Percentiles rank a stretch among this genome's conserved stretches.
Evolutionary conservation across 148 eudicot genomes (phyloP).

Genomic region (Dianthus caryophyllus): DNA sequence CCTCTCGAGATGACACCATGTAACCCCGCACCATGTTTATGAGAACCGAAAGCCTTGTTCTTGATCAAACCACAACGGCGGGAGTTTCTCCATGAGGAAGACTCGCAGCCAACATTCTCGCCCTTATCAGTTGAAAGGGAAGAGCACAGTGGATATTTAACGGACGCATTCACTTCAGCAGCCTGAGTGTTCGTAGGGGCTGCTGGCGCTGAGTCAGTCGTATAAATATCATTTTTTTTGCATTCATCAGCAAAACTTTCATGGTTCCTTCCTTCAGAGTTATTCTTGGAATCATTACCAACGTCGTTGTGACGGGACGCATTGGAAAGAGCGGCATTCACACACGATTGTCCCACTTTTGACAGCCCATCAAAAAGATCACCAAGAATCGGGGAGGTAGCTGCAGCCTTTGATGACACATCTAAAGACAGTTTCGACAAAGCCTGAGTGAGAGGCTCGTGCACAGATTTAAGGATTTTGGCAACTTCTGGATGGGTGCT

Average conservation of each 20-base stretch:
- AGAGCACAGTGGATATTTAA: background rate
- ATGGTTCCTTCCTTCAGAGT: constrained; percentile 5
- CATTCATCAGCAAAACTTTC: constrained; percentile 19
- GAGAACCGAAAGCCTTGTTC: constrained; percentile 9
- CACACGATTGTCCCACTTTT: constrained; percentile 34
- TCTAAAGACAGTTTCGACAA: constrained; percentile 44
- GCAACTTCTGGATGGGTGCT: constrained; percentile 27
- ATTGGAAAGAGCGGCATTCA: constrained; percentile 28
- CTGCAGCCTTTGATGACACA: constrained; percentile 41
- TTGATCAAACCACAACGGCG: constrained; percentile 15
- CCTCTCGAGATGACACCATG: background rate
- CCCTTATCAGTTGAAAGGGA: background rate
- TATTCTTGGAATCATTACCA: background rate
- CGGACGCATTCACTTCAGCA: background rate
- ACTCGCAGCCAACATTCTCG: constrained; percentile 1
- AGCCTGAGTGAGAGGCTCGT: constrained; percentile 48
- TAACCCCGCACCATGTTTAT: background rate
- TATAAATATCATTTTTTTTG: background rate
- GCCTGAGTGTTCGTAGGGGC: background rate
- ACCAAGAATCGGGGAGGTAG: constrained; percentile 45
- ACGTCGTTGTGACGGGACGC: constrained; percentile 1
- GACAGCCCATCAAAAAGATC: constrained; percentile 40
- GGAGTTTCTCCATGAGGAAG: constrained; percentile 9
- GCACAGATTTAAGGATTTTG: constrained; percentile 46
- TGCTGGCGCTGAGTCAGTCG: background rate